Evolutionary conservation across 768 basidiomycete genomes (phyloP).

Genomic region (Favolaschia claudopus): DNA sequence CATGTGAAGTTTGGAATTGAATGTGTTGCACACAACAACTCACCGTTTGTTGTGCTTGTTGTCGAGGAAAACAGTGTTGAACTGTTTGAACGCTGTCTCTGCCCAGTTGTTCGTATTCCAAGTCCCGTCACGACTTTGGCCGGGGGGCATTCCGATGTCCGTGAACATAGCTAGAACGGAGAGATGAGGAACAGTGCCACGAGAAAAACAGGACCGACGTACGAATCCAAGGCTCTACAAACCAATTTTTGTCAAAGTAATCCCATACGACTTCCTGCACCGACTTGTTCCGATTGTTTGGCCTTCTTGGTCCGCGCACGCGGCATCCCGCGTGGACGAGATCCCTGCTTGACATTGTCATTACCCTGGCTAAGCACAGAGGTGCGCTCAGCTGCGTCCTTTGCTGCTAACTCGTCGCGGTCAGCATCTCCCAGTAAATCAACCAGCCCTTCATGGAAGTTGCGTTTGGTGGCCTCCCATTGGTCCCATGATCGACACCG

Average conservation of each 20-base stretch:
- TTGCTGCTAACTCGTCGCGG: background rate
- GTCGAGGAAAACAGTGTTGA: background rate
- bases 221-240: conserved; percentile 1
- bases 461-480: background rate
- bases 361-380: background rate
- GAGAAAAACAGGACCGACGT: background rate
- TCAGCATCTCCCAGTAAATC: background rate
- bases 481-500: background rate
- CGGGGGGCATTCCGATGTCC: conserved; percentile 4
- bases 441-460: background rate
- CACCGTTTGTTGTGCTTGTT: conserved; percentile 6
- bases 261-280: background rate
- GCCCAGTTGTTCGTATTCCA: conserved; percentile 13
- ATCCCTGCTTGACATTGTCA: background rate
- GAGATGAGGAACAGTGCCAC: no score
- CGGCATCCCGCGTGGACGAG: background rate
- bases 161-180: background rate
- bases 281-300: background rate
- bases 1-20: background rate
- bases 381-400: background rate
- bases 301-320: background rate
- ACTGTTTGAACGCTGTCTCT: background rate
- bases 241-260: conserved; percentile 1
- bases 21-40: background rate
- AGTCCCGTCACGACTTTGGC: background rate